These are phyloP conservation scores for Cladobotryum mycophilum DNA, from an alignment of 2,329 filamentous ascomycete species.

Conservation along the genomic window DNA sequence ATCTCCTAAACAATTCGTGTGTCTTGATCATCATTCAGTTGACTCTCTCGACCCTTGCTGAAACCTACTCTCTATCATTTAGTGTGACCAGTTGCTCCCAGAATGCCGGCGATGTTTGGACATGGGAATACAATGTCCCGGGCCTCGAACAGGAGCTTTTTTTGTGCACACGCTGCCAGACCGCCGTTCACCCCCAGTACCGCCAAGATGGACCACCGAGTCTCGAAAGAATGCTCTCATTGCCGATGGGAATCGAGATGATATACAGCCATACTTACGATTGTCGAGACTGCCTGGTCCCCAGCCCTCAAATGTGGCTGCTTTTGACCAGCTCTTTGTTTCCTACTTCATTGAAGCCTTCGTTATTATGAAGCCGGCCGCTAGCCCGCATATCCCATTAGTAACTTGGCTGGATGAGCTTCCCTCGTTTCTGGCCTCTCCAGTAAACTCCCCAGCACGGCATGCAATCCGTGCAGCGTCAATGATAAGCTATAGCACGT, in stretches of 20 bases:
- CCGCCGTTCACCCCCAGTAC: not conserved
- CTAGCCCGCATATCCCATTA: not conserved
- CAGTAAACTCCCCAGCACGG: not conserved
- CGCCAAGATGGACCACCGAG: not conserved
- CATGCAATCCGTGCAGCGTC: constrained; percentile 10
- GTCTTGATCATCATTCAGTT: not conserved
- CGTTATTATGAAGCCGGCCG: not conserved
- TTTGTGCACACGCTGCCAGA: constrained; percentile 9
- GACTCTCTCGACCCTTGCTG: no score
- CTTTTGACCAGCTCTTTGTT: constrained; percentile 14
- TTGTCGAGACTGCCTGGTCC: not conserved
- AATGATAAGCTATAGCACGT: constrained; percentile 12
- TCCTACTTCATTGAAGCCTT: constrained; percentile 14
- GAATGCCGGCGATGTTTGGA: constrained; percentile 10
- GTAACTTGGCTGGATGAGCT: constrained; percentile 12
- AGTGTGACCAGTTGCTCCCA: constrained; percentile 12
- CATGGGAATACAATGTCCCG: constrained; percentile 8
- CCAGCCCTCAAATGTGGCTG: constrained; percentile 6
- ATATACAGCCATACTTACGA: not conserved
- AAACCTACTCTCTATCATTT: not conserved
- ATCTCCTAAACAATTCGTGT: not conserved
- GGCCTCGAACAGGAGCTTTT: constrained; percentile 11
- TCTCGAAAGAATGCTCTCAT: not conserved
- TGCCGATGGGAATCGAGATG: not conserved
- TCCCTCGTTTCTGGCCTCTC: constrained; percentile 2